These are phyloP conservation scores for Flammula alnicola DNA, from an alignment of 1,284 basidiomycete genomes.

Conservation along the genomic window DNA sequence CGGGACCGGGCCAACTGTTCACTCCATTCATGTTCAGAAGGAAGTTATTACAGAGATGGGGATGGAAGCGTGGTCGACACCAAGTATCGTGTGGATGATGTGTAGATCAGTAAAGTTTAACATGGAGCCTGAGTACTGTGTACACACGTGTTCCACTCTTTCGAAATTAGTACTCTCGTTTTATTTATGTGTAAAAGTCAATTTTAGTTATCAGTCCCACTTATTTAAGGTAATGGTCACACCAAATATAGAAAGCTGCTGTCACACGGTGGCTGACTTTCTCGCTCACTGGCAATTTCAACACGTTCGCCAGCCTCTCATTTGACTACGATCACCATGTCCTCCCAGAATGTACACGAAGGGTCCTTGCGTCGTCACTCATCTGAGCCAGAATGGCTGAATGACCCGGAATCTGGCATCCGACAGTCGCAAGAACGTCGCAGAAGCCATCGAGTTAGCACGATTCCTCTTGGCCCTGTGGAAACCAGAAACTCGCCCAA, in stretches of 20 bases:
- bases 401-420: too few species aligned
- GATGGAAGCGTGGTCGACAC: constrained; percentile 30
- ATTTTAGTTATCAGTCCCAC: too few species aligned
- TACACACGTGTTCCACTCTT: too few species aligned
- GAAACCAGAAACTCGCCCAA: not conserved
- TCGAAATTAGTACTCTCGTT: too few species aligned
- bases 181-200: too few species aligned
- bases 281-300: too few species aligned
- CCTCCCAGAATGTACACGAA: too few species aligned
- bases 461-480: not conserved
- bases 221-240: constrained; percentile 1
- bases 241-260: constrained; percentile 7
- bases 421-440: not conserved
- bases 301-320: too few species aligned
- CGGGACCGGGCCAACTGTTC: constrained; percentile 27
- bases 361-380: too few species aligned
- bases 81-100: constrained; percentile 29
- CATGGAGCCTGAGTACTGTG: too few species aligned
- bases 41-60: constrained; percentile 34
- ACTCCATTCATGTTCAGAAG: constrained; percentile 40
- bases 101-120: constrained; percentile 5
- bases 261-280: constrained; percentile 2
- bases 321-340: too few species aligned
- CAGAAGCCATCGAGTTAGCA: constrained; percentile 4
- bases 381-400: too few species aligned